Base-by-base conservation (phyloP, 345 rosid genomes). In the Eucalyptus marginata region DNA sequence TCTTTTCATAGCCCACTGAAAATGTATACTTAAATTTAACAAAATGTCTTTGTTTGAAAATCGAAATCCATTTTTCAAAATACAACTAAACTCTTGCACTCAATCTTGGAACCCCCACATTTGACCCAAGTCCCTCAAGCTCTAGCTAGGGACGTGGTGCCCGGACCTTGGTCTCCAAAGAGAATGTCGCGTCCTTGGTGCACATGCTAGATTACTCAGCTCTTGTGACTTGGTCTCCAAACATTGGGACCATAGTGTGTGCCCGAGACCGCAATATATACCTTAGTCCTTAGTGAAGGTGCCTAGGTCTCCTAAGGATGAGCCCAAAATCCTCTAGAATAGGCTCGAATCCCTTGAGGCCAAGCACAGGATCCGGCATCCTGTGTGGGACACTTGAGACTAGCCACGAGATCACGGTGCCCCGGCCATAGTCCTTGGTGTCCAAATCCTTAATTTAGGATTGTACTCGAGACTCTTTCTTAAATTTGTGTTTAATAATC, bases 361-460 rank as follows among this genome's bases (percentile, higher is more conserved):
- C 2, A 18, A 68, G 80, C 80, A 68, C 24, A 3, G 2, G 44
- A 71, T 12, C 25, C 0, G 0, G 4, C 4, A 0, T 71, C 46
- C 3, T 71, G 4, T 36, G 46, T 36, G 81, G 46, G 46, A 18
- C 25, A 12, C 81, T 2, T 2, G 2, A 36, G 46, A 20, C 46
- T 71, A 2, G 46, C 46, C 81, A 71, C 3, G 2, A 36, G 81
- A 36, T 20, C 81, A 71, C 2, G 25, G 12, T 18, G 13, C 46
- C 25, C 44, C 2, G 0, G 4, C 46, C 5, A 6, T 10, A 36
- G 27, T 36, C 46, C 81, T 71, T 36, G 27, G 81, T 71, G 43
- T 14, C 25, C 44, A 20, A 71, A 36, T 71, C 13, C 14, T 6
- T 3, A 10, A 36, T 36, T 71, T 71, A 36, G 46, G 46, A 71